Percentiles rank a stretch among this genome's conserved stretches.
phyloP scores from a whole-genome alignment of 768 basidiomycete species.

The Pleurotus pulmonarius region DNA sequence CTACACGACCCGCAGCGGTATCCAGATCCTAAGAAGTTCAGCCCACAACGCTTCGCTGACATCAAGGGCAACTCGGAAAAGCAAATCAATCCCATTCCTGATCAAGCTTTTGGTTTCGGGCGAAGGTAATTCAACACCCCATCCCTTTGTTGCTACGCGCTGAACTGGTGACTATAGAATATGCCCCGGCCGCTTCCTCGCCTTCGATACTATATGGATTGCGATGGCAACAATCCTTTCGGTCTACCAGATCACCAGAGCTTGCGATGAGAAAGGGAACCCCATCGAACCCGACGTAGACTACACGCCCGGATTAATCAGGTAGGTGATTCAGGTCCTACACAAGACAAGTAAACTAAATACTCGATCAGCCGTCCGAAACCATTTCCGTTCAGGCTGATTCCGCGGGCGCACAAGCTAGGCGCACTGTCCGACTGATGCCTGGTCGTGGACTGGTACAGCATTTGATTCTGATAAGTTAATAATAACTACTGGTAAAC shows the following conservation, averaged over 20 bases:
- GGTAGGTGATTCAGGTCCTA: slow-evolving; percentile 19
- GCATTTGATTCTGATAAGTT: not conserved
- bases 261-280: slow-evolving; percentile 30
- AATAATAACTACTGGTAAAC: slow-evolving; percentile 7
- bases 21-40: slow-evolving; percentile 4
- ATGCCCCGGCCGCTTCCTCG: slow-evolving; percentile 44
- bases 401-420: slow-evolving; percentile 20
- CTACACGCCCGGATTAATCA: slow-evolving; percentile 30
- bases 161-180: slow-evolving; percentile 20
- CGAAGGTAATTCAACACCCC: not conserved
- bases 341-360: no score
- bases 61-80: slow-evolving; percentile 1
- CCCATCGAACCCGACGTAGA: slow-evolving; percentile 30
- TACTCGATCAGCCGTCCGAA: slow-evolving; percentile 30
- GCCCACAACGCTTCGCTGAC: slow-evolving; percentile 1
- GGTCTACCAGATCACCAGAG: slow-evolving; percentile 34
- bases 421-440: not conserved
- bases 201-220: slow-evolving; percentile 40
- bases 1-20: slow-evolving; percentile 3
- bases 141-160: not conserved
- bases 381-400: slow-evolving; percentile 34
- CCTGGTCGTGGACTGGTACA: not conserved
- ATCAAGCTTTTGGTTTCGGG: slow-evolving; percentile 4
- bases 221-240: slow-evolving; percentile 35
- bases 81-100: slow-evolving; percentile 3